phyloP scores from a whole-genome alignment of 2,329 filamentous ascomycete species.

The Cladophialophora chaetospira region DNA sequence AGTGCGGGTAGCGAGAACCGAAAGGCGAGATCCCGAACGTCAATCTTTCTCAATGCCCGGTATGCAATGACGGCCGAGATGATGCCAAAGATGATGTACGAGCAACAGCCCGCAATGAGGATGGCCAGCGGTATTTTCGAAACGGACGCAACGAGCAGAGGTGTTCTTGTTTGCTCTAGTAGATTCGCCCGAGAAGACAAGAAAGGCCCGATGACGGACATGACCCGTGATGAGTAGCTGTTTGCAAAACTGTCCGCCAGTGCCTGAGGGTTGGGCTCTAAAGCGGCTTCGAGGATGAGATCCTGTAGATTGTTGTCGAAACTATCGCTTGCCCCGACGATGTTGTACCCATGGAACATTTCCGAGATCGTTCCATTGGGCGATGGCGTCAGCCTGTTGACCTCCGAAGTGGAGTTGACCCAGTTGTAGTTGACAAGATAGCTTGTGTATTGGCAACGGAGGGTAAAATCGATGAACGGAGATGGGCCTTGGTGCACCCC shows the following conservation, averaged over 20 bases:
- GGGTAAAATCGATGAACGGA: slow-evolving; percentile 23
- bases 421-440: slow-evolving; percentile 30
- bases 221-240: slow-evolving; percentile 24
- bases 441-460: slow-evolving; percentile 28
- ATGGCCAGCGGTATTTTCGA: slow-evolving; percentile 28
- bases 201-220: slow-evolving; percentile 31
- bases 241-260: slow-evolving; percentile 26
- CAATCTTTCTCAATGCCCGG: slow-evolving; percentile 14
- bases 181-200: slow-evolving; percentile 23
- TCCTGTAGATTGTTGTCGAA: slow-evolving; percentile 30
- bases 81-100: slow-evolving; percentile 27
- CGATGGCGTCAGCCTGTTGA: slow-evolving; percentile 19
- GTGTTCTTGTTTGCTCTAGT: slow-evolving; percentile 25
- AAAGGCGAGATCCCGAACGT: slow-evolving; percentile 25
- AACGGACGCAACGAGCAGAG: slow-evolving; percentile 30
- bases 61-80: slow-evolving; percentile 14
- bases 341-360: slow-evolving; percentile 31
- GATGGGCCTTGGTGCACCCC: slow-evolving; percentile 20
- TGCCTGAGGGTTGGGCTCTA: slow-evolving; percentile 14
- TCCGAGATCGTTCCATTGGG: slow-evolving; percentile 31
- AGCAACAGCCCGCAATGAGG: slow-evolving; percentile 25
- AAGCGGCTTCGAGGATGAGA: slow-evolving; percentile 20
- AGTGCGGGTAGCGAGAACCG: slow-evolving; percentile 24
- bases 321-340: slow-evolving; percentile 13
- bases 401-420: slow-evolving; percentile 24